A percentile compares a stretch with the other conserved stretches of the same genome.
phyloP scores from a whole-genome alignment of 2,329 filamentous ascomycete species.

The Chrysosporium keratinophilum region DNA sequence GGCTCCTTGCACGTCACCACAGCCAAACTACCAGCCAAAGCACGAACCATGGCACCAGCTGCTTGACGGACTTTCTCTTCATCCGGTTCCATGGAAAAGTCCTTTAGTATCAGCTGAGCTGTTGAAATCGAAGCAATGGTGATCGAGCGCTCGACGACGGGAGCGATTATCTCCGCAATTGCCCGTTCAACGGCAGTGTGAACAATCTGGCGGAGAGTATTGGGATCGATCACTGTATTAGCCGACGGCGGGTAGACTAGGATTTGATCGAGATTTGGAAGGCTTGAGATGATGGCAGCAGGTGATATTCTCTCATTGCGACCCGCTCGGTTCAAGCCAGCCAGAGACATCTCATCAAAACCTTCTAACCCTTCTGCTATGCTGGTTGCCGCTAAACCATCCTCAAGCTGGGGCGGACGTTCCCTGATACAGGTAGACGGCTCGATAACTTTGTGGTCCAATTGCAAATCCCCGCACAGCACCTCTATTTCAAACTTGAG shows the following conservation, averaged over 20 bases:
- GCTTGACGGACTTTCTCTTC: conserved; percentile 76
- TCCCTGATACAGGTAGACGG: conserved; percentile 79
- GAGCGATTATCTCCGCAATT: conserved; percentile 91
- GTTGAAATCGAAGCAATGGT: conserved; percentile 97
- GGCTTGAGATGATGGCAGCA: conserved; percentile 63
- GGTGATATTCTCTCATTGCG: conserved; percentile 64
- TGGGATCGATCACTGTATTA: conserved; percentile 64
- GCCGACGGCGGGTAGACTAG: conserved; percentile 68
- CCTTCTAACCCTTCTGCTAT: conserved; percentile 61
- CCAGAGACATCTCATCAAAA: conserved; percentile 73
- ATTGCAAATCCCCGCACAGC: conserved; percentile 77
- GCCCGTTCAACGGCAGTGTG: conserved; percentile 77
- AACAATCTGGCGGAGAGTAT: conserved; percentile 62
- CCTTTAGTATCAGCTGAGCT: conserved; percentile 87
- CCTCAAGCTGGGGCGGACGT: conserved; percentile 54
- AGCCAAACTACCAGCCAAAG: conserved; percentile 83
- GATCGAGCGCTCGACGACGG: conserved; percentile 92
- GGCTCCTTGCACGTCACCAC: conserved; percentile 98
- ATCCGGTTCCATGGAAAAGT: conserved; percentile 87
- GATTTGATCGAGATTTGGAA: conserved; percentile 72
- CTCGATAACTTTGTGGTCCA: conserved; percentile 88
- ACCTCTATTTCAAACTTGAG: conserved; percentile 99
- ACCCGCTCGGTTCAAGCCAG: conserved; percentile 58
- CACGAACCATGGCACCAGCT: conserved; percentile 88
- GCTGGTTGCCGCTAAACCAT: conserved; percentile 42